Evolutionary conservation across 2,329 filamentous ascomycete species (phyloP).

Genomic region (Cercospora brassicicola): DNA sequence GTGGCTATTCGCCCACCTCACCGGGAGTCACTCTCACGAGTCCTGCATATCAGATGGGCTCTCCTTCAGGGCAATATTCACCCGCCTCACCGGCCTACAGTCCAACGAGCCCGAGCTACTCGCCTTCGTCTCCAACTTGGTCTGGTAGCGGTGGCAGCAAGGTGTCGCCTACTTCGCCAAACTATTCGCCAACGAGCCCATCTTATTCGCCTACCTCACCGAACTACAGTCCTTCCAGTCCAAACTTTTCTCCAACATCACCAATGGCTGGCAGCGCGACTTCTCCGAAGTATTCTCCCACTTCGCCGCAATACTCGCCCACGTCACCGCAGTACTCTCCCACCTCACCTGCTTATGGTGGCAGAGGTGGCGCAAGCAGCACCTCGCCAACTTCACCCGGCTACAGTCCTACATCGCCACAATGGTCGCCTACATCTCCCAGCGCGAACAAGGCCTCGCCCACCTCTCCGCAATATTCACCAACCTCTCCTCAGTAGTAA

Average conservation of each 20-base stretch:
- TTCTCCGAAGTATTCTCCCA: constrained; percentile 39
- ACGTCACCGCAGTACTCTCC: constrained; percentile 71
- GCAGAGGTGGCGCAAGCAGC: constrained; percentile 7
- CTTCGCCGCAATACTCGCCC: constrained; percentile 48
- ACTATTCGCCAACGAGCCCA: constrained; percentile 40
- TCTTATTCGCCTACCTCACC: constrained; percentile 41
- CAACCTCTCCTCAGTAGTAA: neutral
- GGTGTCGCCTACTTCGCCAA: constrained; percentile 37
- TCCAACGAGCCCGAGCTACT: constrained; percentile 54
- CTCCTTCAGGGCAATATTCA: constrained; percentile 47
- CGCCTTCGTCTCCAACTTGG: constrained; percentile 54
- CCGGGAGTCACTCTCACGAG: constrained; percentile 56
- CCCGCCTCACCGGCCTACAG: constrained; percentile 54
- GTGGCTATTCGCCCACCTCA: constrained; percentile 38
- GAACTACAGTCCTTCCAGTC: constrained; percentile 46
- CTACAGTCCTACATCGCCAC: constrained; percentile 57
- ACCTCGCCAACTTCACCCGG: constrained; percentile 50
- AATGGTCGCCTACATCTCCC: constrained; percentile 55
- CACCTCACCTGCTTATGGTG: constrained; percentile 42
- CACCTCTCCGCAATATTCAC: constrained; percentile 53
- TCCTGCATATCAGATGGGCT: constrained; percentile 54
- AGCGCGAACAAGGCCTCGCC: constrained; percentile 43
- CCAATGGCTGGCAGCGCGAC: constrained; percentile 25
- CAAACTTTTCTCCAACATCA: constrained; percentile 25
- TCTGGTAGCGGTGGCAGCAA: constrained; percentile 40